phyloP scores from a whole-genome alignment of 225 moss, liverwort and hornwort genomes.

The Pseudisothecium myosuroides region DNA sequence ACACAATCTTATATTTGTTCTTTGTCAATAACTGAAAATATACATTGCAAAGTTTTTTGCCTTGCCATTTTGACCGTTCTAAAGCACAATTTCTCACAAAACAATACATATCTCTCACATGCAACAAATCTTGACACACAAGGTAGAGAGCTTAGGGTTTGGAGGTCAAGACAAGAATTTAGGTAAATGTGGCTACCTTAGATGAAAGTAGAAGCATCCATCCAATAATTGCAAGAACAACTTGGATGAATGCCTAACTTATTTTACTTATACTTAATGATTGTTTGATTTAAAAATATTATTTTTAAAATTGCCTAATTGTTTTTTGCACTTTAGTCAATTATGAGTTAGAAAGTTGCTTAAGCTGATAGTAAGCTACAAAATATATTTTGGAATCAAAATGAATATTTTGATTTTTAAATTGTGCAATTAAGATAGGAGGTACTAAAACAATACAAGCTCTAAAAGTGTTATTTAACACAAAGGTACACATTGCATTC shows the following conservation, averaged over 20 bases:
- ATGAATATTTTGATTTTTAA: neutral
- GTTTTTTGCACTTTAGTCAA: neutral
- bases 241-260: no score
- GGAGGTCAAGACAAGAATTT: neutral
- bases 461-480: neutral
- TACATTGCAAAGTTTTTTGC: neutral
- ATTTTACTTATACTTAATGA: no score
- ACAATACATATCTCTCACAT: no score
- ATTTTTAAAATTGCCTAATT: rapidly evolving
- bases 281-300: rapidly evolving
- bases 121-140: neutral
- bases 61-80: neutral
- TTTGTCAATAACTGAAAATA: neutral
- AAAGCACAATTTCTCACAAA: neutral
- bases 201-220: no score
- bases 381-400: neutral
- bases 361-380: neutral
- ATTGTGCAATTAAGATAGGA: neutral
- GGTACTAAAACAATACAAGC: neutral
- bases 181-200: no score
- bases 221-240: no score
- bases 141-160: neutral
- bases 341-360: neutral
- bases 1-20: no score
- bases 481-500: neutral